Evolutionary conservation across 2,329 filamentous ascomycete genomes (phyloP).

Genomic region (Coniella lustricola): DNA sequence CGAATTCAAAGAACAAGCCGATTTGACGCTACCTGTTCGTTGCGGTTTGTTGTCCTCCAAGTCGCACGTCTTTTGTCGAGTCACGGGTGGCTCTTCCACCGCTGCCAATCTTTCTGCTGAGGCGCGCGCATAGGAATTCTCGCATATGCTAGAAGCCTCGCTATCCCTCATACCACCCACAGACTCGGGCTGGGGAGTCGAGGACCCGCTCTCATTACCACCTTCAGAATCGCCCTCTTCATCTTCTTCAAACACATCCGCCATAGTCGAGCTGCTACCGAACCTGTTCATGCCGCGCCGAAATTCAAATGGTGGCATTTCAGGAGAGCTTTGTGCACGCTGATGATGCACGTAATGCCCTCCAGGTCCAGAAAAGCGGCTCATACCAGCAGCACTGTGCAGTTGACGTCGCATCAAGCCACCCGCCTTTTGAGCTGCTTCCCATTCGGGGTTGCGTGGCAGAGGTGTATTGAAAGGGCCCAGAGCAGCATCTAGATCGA

Average conservation of each 20-base stretch:
- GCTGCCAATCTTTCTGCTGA: slow-evolving; percentile 8
- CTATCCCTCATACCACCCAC: slow-evolving; percentile 27
- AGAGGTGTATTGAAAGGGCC: slow-evolving; percentile 84
- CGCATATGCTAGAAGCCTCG: slow-evolving; percentile 10
- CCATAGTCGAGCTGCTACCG: slow-evolving; percentile 67
- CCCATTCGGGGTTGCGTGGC: slow-evolving; percentile 56
- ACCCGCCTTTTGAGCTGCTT: slow-evolving; percentile 55
- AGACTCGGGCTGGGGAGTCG: slow-evolving; percentile 28
- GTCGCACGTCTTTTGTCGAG: slow-evolving; percentile 40
- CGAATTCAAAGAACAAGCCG: slow-evolving; percentile 42
- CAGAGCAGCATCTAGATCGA: slow-evolving; percentile 89
- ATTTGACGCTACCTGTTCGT: slow-evolving; percentile 34
- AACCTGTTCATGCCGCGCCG: slow-evolving; percentile 54
- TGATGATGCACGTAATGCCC: slow-evolving; percentile 64
- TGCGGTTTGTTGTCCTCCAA: slow-evolving; percentile 34
- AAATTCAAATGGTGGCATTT: slow-evolving; percentile 67
- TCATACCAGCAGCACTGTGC: slow-evolving; percentile 69
- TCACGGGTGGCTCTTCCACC: slow-evolving; percentile 17
- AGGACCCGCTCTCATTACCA: slow-evolving; percentile 21
- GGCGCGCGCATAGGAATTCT: slow-evolving; percentile 9
- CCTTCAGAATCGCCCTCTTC: slow-evolving; percentile 56
- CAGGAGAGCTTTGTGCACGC: slow-evolving; percentile 72
- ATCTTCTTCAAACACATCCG: slow-evolving; percentile 80
- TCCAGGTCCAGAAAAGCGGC: slow-evolving; percentile 60
- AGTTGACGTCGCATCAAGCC: slow-evolving; percentile 58